These are phyloP conservation scores for Diutina catenulata DNA, from an alignment of 1,139 yeast species.

Conservation along the genomic window DNA sequence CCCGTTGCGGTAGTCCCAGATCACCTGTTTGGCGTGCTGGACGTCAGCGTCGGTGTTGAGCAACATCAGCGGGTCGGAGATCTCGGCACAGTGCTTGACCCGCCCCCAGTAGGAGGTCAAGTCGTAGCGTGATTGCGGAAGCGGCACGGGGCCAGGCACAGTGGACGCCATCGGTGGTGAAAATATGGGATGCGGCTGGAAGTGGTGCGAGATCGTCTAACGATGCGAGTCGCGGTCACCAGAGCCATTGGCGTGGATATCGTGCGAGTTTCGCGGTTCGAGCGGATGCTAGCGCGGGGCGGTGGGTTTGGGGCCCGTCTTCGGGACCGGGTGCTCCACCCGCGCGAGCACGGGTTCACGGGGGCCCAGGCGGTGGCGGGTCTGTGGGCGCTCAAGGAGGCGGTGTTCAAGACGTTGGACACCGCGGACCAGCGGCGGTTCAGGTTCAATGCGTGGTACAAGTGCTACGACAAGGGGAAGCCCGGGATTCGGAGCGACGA, in stretches of 20 bases:
- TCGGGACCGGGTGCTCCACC: conserved; percentile 23
- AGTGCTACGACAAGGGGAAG: conserved; percentile 18
- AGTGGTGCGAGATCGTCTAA: background rate
- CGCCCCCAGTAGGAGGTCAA: conserved; percentile 81
- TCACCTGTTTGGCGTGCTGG: conserved; percentile 46
- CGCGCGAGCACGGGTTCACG: conserved; percentile 27
- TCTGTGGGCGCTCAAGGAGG: conserved; percentile 69
- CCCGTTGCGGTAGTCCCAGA: conserved; percentile 69
- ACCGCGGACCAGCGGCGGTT: conserved; percentile 36
- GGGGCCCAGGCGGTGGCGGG: conserved; percentile 42
- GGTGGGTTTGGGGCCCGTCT: conserved; percentile 16
- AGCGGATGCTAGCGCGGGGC: conserved; percentile 21
- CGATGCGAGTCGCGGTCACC: background rate
- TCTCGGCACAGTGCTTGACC: conserved; percentile 85
- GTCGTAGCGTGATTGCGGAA: conserved; percentile 75
- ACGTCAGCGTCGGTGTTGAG: conserved; percentile 59
- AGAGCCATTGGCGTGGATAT: conserved; percentile 60
- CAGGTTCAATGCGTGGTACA: conserved; percentile 52
- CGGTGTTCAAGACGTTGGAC: conserved; percentile 53
- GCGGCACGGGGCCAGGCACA: conserved; percentile 64
- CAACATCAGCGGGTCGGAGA: conserved; percentile 86
- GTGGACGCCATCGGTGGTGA: conserved; percentile 63
- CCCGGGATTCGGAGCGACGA: conserved; percentile 6
- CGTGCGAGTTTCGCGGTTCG: conserved; percentile 38
- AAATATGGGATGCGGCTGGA: background rate